Evolutionary conservation across 495 filamentous ascomycete species (phyloP).

Genomic region (Penicillium desertorum): DNA sequence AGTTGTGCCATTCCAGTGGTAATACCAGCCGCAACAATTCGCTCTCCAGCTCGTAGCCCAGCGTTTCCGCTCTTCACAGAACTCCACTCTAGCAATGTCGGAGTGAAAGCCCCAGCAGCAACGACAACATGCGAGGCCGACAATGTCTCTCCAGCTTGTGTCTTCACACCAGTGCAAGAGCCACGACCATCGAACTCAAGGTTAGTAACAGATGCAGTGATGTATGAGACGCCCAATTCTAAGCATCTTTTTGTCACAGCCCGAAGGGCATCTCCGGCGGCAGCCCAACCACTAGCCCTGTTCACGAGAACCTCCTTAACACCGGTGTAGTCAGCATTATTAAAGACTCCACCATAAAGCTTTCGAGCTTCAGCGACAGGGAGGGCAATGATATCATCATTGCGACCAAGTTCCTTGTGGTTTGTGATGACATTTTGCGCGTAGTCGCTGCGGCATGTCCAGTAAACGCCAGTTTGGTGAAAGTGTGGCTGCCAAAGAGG

Average conservation of each 20-base stretch:
- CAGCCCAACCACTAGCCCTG: constrained; percentile 58
- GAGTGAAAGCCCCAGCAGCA: constrained; percentile 58
- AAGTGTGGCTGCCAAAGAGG: constrained; percentile 55
- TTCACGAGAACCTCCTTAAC: constrained; percentile 53
- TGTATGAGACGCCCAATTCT: constrained; percentile 52
- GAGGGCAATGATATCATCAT: constrained; percentile 40
- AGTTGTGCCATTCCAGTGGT: constrained; percentile 48
- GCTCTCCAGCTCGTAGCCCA: constrained; percentile 48
- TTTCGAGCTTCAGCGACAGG: constrained; percentile 44
- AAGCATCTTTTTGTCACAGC: constrained; percentile 47
- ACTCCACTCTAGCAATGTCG: constrained; percentile 56
- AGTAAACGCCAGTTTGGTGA: constrained; percentile 57
- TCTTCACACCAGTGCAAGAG: constrained; percentile 49
- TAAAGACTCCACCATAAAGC: constrained; percentile 52
- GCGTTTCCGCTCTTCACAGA: constrained; percentile 43
- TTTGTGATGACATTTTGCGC: constrained; percentile 50
- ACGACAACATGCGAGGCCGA: constrained; percentile 51
- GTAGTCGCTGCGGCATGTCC: constrained; percentile 43
- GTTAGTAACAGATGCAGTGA: constrained; percentile 44
- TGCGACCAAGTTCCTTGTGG: constrained; percentile 46
- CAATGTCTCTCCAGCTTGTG: constrained; percentile 37
- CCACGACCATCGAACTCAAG: constrained; percentile 45
- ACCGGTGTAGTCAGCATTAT: constrained; percentile 52
- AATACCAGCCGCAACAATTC: constrained; percentile 58
- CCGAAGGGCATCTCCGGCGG: constrained; percentile 54